Evolutionary conservation across 768 basidiomycete species (phyloP).

Genomic region (Pulveroboletus sp.): DNA sequence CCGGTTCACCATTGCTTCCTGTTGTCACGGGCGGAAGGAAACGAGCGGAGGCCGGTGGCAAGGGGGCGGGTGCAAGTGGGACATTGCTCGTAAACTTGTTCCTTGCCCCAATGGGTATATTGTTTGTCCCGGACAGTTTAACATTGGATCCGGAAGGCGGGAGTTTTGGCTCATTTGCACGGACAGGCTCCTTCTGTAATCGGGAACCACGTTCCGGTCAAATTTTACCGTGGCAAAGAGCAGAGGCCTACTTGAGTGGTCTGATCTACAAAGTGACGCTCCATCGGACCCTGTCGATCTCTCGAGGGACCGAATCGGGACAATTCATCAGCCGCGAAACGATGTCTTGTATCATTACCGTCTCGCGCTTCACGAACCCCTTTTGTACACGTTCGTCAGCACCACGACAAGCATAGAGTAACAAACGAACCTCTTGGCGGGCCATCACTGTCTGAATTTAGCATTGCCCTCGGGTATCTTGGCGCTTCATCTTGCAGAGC

Average conservation of each 20-base stretch:
- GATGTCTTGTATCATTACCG: constrained; percentile 16
- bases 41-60: background rate
- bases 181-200: constrained; percentile 24
- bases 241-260: constrained; percentile 15
- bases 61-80: background rate
- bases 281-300: constrained; percentile 18
- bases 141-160: constrained; percentile 15
- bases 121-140: constrained; percentile 33
- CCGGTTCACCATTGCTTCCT: constrained; percentile 22
- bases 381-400: background rate
- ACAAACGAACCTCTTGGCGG: constrained; percentile 11
- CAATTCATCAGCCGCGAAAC: constrained; percentile 10
- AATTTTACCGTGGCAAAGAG: background rate
- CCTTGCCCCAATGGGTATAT: constrained; percentile 28
- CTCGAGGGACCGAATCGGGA: constrained; percentile 15
- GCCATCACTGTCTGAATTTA: constrained; percentile 22
- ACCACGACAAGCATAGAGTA: background rate
- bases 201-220: background rate
- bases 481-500: constrained; percentile 26
- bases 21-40: background rate
- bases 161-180: constrained; percentile 11
- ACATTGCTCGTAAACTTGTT: constrained; percentile 21
- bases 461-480: constrained; percentile 39
- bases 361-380: constrained; percentile 22
- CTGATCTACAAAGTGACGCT: constrained; percentile 21